Conservation (phyloP, 768 basidiomycete species). For the Mycena rosella region DNA sequence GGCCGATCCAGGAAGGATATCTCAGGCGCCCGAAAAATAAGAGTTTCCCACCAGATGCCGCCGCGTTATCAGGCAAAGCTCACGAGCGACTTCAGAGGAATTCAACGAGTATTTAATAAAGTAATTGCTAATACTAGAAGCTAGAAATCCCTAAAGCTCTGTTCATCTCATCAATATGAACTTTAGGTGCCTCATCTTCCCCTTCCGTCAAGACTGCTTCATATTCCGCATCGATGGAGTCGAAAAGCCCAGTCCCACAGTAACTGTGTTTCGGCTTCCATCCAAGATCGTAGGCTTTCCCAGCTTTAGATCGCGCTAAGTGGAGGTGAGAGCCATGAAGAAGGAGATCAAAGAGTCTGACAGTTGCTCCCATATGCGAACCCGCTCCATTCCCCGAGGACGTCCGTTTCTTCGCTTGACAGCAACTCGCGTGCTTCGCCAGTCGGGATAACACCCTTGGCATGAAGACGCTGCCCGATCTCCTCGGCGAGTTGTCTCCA, state of each 20-base stretch:
- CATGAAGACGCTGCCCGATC: constrained; percentile 29
- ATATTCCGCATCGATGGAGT: constrained; percentile 36
- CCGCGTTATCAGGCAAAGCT: no score
- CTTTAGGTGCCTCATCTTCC: constrained; percentile 31
- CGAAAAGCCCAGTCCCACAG: constrained; percentile 28
- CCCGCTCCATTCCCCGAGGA: constrained; percentile 33
- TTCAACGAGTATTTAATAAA: no score
- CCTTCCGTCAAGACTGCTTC: constrained; percentile 35
- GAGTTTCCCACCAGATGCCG: no score
- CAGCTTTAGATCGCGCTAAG: constrained; percentile 33
- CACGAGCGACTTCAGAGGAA: no score
- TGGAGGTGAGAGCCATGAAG: neutral
- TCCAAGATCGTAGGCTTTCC: constrained; percentile 31
- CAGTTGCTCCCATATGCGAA: constrained; percentile 39
- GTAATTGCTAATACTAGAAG: no score
- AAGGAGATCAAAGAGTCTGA: neutral
- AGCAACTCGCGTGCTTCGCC: constrained; percentile 24
- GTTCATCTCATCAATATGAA: constrained; percentile 38
- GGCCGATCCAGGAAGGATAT: no score
- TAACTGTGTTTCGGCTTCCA: constrained; percentile 36
- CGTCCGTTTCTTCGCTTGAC: constrained; percentile 23
- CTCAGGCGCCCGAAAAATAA: no score
- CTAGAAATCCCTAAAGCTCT: no score
- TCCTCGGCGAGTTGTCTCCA: constrained; percentile 32
- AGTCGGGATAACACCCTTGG: constrained; percentile 28